These are phyloP conservation scores for Akanthomyces uredinophilus DNA, from an alignment of 2,329 filamentous ascomycete species.

Conservation along the genomic window DNA sequence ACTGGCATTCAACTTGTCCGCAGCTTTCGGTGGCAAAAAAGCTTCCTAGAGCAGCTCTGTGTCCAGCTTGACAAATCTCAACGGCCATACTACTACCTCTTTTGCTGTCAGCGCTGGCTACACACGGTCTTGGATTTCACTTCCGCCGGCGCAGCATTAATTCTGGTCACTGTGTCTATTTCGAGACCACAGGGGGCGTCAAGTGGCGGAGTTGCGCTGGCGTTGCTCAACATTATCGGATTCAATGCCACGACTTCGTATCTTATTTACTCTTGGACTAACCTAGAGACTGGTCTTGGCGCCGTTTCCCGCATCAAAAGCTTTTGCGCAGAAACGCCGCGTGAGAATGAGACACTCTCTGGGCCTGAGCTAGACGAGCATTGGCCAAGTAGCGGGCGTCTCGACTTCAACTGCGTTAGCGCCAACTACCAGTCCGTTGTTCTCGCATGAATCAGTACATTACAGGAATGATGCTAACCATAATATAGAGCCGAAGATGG, in stretches of 20 bases:
- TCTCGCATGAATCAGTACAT: too few species aligned
- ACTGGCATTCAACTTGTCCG: conserved; percentile 22
- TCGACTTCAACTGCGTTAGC: neutral
- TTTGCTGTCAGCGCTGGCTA: conserved; percentile 10
- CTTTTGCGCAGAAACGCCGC: neutral
- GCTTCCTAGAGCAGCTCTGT: conserved; percentile 35
- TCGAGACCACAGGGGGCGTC: neutral
- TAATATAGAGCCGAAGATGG: neutral
- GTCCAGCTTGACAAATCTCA: neutral
- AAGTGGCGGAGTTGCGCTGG: neutral
- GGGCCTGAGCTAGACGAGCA: neutral
- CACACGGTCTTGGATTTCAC: conserved; percentile 16
- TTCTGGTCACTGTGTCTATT: conserved; percentile 4
- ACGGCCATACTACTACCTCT: neutral
- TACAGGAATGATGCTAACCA: neutral
- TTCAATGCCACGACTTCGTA: neutral
- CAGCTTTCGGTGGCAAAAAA: conserved; percentile 20
- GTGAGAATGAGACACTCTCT: neutral
- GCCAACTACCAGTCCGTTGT: neutral
- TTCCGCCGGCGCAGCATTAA: conserved; percentile 20
- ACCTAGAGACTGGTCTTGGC: neutral
- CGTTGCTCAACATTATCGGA: neutral
- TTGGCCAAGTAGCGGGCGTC: neutral
- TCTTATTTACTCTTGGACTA: neutral
- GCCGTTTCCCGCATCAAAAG: neutral